Evolutionary conservation across 495 filamentous ascomycete genomes (phyloP).

Genomic region (Hypomontagnella submonticulosa): DNA sequence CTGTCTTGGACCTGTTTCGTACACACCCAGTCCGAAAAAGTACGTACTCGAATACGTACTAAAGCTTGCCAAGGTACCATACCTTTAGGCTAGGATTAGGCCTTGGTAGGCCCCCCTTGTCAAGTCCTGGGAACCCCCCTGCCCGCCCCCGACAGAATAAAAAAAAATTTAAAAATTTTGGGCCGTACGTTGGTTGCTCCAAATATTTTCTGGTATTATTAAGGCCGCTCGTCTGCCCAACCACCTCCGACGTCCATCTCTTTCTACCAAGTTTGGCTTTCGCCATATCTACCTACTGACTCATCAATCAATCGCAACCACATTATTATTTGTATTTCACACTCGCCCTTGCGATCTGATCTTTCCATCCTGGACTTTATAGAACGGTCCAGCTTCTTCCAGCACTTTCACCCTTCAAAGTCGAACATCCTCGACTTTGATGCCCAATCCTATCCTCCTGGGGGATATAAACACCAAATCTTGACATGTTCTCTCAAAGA

Average conservation of each 20-base stretch:
- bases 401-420: slow-evolving; percentile 43
- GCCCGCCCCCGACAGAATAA: slow-evolving; percentile 21
- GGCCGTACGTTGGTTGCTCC: slow-evolving; percentile 33
- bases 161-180: slow-evolving; percentile 41
- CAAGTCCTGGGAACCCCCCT: slow-evolving; percentile 22
- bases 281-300: slow-evolving; percentile 45
- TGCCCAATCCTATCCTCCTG: slow-evolving; percentile 47
- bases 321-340: slow-evolving; percentile 39
- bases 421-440: slow-evolving; percentile 47
- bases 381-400: slow-evolving; percentile 47
- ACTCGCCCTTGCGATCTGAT: slow-evolving; percentile 31
- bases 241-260: slow-evolving; percentile 37
- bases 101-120: slow-evolving; percentile 28
- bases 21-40: slow-evolving; percentile 24
- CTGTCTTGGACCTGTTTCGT: slow-evolving; percentile 27
- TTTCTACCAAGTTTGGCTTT: slow-evolving; percentile 48
- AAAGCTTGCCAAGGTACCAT: slow-evolving; percentile 37
- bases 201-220: slow-evolving; percentile 45
- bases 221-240: slow-evolving; percentile 45
- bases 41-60: slow-evolving; percentile 32
- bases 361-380: slow-evolving; percentile 41
- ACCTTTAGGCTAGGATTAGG: slow-evolving; percentile 46
- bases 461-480: slow-evolving; percentile 53
- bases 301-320: slow-evolving; percentile 39
- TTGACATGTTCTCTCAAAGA: slow-evolving; percentile 64